Evolutionary conservation across 2,329 filamentous ascomycete genomes (phyloP).

Genomic region (Trichophyton verrucosum): DNA sequence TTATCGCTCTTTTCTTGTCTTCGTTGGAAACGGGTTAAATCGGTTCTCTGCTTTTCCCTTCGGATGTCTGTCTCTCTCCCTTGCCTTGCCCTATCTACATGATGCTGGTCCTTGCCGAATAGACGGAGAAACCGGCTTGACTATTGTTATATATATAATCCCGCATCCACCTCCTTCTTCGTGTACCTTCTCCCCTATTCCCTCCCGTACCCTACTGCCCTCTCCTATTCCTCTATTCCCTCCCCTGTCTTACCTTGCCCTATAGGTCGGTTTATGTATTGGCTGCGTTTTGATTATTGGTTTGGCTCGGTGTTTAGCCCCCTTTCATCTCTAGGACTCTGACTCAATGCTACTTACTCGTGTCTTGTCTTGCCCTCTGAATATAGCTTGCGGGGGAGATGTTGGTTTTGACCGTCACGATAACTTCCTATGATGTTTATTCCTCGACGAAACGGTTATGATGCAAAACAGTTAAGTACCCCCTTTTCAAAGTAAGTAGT

Average conservation of each 20-base stretch:
- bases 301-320: background rate
- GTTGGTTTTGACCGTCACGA: too few species aligned
- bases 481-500: background rate
- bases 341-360: background rate
- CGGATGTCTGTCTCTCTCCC: background rate
- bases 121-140: background rate
- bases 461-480: background rate
- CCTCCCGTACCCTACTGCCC: background rate
- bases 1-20: background rate
- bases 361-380: too few species aligned
- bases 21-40: background rate
- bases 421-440: background rate
- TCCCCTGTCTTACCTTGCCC: background rate
- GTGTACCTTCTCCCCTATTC: background rate
- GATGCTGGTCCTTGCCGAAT: background rate
- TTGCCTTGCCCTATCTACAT: background rate
- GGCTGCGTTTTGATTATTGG: background rate
- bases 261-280: background rate
- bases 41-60: background rate
- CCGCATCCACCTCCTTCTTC: background rate
- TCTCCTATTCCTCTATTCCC: background rate
- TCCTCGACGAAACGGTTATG: background rate
- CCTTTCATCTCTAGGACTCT: background rate
- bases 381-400: too few species aligned
- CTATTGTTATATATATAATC: conserved; percentile 4